Percentiles rank a stretch among this genome's conserved stretches.
These are phyloP conservation scores for Thielaviopsis cerberus DNA, from an alignment of 2,329 filamentous ascomycete genomes.

Conservation along the genomic window DNA sequence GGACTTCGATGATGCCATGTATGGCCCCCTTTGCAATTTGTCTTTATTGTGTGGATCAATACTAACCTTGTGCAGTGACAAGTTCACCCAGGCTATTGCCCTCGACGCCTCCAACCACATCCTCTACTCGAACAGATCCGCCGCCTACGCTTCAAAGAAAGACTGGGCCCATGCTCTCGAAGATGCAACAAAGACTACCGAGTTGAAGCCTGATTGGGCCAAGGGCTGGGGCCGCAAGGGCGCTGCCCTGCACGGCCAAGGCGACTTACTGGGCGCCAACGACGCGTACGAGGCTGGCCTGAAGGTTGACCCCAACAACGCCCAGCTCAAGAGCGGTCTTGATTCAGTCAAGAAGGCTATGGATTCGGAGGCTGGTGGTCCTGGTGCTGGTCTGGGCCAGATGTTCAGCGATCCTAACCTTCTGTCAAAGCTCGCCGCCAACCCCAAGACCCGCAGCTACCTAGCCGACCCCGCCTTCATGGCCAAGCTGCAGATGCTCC, in stretches of 20 bases:
- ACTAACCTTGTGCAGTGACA: conserved; percentile 40
- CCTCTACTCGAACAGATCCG: conserved; percentile 93
- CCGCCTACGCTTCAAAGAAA: conserved; percentile 69
- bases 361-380: conserved; percentile 34
- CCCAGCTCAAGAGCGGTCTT: conserved; percentile 77
- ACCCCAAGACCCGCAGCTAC: conserved; percentile 76
- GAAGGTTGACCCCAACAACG: conserved; percentile 79
- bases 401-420: conserved; percentile 92
- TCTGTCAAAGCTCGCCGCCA: conserved; percentile 73
- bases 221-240: conserved; percentile 94
- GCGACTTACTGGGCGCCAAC: conserved; percentile 66
- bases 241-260: conserved; percentile 69
- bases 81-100: conserved; percentile 85
- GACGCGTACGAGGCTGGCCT: conserved; percentile 91
- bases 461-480: conserved; percentile 78
- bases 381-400: conserved; percentile 58
- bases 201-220: conserved; percentile 93
- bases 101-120: conserved; percentile 83
- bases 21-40: conserved; percentile 25
- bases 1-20: conserved; percentile 93
- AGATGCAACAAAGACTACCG: conserved; percentile 82
- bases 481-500: conserved; percentile 65
- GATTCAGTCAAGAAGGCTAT: conserved; percentile 76
- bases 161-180: conserved; percentile 69
- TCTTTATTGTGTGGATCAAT: background rate